A percentile compares a stretch with the other conserved stretches of the same genome.
Evolutionary conservation across 2,329 filamentous ascomycete species (phyloP).

Genomic region (Colletotrichum viniferum): DNA sequence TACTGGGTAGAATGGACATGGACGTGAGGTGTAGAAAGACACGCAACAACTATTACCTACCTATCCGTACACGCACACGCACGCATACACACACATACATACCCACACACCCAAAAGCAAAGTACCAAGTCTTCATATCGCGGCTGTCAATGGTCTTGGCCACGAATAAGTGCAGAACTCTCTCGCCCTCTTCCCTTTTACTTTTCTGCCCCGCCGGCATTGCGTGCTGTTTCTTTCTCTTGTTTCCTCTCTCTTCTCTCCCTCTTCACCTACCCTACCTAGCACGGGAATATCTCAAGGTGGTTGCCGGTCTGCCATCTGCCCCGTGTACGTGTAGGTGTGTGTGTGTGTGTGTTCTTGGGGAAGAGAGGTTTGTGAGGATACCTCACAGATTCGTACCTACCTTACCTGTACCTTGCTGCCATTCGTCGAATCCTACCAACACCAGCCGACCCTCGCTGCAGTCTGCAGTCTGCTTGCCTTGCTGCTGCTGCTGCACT

Average conservation of each 20-base stretch:
- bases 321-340: background rate
- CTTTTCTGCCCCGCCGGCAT: background rate
- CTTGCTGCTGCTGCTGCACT: background rate
- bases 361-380: background rate
- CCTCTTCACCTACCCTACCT: background rate
- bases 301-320: background rate
- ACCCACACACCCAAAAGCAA: background rate
- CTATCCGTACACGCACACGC: background rate
- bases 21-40: background rate
- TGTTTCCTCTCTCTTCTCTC: background rate
- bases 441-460: background rate
- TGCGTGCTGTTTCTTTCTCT: background rate
- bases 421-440: background rate
- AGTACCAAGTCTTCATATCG: background rate
- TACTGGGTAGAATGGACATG: background rate
- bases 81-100: background rate
- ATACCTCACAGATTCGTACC: background rate
- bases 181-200: background rate
- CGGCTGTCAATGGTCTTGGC: background rate
- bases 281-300: background rate
- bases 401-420: background rate
- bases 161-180: background rate
- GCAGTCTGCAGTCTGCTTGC: background rate
- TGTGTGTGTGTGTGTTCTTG: background rate
- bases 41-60: background rate